Percentiles rank a stretch among this genome's conserved stretches.
phyloP scores from a whole-genome alignment of 495 filamentous ascomycete species.

The Patellaria atrata region DNA sequence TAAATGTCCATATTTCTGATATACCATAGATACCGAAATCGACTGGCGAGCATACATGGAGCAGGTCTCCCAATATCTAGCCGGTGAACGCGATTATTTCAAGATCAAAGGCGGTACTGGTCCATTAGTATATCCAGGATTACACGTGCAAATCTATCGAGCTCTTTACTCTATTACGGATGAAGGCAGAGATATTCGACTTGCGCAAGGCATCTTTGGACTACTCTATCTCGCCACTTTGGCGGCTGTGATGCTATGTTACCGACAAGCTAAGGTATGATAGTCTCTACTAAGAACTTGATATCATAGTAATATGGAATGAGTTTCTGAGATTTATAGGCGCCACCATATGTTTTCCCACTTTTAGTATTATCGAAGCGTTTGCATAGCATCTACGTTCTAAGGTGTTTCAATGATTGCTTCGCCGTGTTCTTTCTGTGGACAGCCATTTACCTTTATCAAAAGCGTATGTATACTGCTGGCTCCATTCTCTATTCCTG shows the following conservation, averaged over 20 bases:
- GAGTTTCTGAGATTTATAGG: constrained; percentile 31
- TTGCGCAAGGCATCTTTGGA: constrained; percentile 70
- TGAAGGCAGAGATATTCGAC: constrained; percentile 56
- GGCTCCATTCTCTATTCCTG: constrained; percentile 60
- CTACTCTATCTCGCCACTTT: constrained; percentile 62
- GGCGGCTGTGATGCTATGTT: constrained; percentile 66
- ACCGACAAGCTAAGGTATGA: constrained; percentile 52
- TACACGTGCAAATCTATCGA: constrained; percentile 83
- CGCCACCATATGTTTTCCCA: constrained; percentile 77
- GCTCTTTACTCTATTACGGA: constrained; percentile 64
- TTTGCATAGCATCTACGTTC: constrained; percentile 81
- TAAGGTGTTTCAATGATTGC: constrained; percentile 92
- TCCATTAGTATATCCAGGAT: constrained; percentile 85
- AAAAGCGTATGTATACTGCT: constrained; percentile 53
- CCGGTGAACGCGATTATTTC: constrained; percentile 79
- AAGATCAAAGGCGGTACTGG: constrained; percentile 71
- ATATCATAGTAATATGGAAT: constrained; percentile 1
- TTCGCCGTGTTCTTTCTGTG: constrained; percentile 73
- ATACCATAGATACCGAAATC: constrained; percentile 76
- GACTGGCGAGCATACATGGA: constrained; percentile 98
- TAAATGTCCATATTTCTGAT: too few species aligned
- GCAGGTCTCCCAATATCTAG: constrained; percentile 62
- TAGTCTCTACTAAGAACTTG: constrained; percentile 6
- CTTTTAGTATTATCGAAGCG: constrained; percentile 82
- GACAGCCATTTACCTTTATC: constrained; percentile 60